phyloP scores from a whole-genome alignment of 106 monocot genomes.

The Chionographis japonica region DNA sequence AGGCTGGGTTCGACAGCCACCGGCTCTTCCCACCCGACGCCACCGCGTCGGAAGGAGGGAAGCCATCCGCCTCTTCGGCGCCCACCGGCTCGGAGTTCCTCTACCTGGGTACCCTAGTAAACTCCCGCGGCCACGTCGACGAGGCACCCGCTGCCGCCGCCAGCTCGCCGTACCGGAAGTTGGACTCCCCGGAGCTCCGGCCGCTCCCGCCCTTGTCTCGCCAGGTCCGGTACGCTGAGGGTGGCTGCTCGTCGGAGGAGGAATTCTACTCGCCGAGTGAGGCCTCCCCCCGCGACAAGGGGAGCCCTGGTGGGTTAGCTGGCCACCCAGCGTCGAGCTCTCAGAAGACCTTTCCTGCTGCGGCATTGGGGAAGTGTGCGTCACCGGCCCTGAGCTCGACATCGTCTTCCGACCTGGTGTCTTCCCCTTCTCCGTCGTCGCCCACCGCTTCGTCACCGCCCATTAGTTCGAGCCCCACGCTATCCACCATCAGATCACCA shows the following conservation, averaged over 20 bases:
- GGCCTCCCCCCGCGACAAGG: slow-evolving; percentile 3
- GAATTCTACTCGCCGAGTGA: slow-evolving; percentile 31
- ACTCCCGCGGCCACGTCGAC: slow-evolving; percentile 9
- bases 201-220: slow-evolving; percentile 18
- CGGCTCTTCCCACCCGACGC: slow-evolving; percentile 28
- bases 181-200: slow-evolving; percentile 42
- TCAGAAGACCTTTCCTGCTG: not conserved
- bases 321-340: slow-evolving; percentile 4
- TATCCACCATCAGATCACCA: not conserved
- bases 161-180: slow-evolving; percentile 17
- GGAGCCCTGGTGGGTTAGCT: not conserved
- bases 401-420: slow-evolving; percentile 13
- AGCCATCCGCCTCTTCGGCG: slow-evolving; percentile 6
- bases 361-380: slow-evolving; percentile 6
- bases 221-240: not conserved
- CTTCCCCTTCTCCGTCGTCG: slow-evolving; percentile 24
- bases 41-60: slow-evolving; percentile 14
- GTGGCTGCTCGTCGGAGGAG: slow-evolving; percentile 1
- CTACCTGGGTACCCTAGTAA: slow-evolving; percentile 34
- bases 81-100: slow-evolving; percentile 26
- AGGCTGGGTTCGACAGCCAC: slow-evolving; percentile 18
- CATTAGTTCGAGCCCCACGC: no score
- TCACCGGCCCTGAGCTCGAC: slow-evolving; percentile 10
- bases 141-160: not conserved
- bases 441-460: slow-evolving; percentile 1